Evolutionary conservation across 768 basidiomycete species (phyloP).

Genomic region (Leucocoprinus sp.): DNA sequence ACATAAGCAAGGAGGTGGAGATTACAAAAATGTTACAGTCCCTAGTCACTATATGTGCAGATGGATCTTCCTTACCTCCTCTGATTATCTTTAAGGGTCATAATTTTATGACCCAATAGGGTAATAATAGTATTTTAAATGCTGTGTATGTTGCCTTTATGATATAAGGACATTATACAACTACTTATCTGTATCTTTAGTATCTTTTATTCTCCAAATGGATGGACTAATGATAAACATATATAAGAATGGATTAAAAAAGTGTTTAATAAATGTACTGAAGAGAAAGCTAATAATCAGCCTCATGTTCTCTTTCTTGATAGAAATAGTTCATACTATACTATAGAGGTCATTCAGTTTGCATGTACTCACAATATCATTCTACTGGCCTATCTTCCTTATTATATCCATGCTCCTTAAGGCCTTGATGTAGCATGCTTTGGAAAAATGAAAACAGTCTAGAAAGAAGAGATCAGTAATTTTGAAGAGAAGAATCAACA

Average conservation of each 20-base stretch:
- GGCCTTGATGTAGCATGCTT: no score
- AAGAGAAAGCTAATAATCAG: conserved; percentile 17
- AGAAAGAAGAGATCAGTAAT: no score
- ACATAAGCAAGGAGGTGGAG: conserved; percentile 23
- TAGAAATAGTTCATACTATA: no score
- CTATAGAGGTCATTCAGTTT: no score
- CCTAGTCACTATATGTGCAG: conserved; percentile 32
- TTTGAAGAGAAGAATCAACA: no score
- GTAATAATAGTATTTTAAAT: conserved; percentile 26
- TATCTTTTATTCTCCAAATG: conserved; percentile 22
- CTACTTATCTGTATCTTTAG: conserved; percentile 9
- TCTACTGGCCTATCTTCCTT: no score
- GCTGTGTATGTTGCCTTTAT: conserved; percentile 18
- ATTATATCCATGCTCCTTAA: no score
- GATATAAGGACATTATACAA: neutral
- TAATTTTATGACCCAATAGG: conserved; percentile 23
- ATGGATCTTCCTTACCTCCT: conserved; percentile 25
- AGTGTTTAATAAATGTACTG: conserved; percentile 26
- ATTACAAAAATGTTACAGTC: conserved; percentile 28
- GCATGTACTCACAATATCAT: no score
- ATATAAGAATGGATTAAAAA: conserved; percentile 19
- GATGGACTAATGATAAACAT: conserved; percentile 24
- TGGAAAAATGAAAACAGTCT: no score
- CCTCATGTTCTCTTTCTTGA: conserved; percentile 22
- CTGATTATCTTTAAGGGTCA: conserved; percentile 32